Conservation (phyloP, 1,139 yeast species). For the Suhomyces coccinellae region DNA sequence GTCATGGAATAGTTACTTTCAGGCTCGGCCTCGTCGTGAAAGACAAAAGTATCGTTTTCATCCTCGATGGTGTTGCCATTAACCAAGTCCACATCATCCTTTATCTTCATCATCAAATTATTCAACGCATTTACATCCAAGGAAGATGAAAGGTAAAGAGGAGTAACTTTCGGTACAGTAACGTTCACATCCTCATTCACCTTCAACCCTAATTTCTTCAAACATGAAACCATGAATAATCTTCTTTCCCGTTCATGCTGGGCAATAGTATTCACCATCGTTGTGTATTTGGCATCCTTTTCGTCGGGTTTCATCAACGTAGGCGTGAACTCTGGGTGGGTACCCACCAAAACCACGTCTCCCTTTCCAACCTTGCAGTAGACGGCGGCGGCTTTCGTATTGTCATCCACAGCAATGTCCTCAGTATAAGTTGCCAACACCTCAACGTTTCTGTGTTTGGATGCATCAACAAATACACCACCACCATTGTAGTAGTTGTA, state of each 20-base stretch:
- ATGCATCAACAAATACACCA: conserved; percentile 76
- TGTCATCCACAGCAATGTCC: conserved; percentile 35
- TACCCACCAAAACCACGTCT: conserved; percentile 72
- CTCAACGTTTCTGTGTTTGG: conserved; percentile 56
- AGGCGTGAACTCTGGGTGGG: conserved; percentile 87
- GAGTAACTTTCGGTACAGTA: conserved; percentile 69
- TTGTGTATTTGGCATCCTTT: conserved; percentile 28
- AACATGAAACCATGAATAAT: conserved; percentile 54
- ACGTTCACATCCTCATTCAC: conserved; percentile 54
- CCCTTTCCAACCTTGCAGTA: conserved; percentile 73
- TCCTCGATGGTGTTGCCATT: conserved; percentile 49
- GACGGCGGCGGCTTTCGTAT: conserved; percentile 69
- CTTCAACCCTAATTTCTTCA: conserved; percentile 62
- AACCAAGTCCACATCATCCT: conserved; percentile 42
- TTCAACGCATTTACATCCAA: conserved; percentile 24
- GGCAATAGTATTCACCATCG: conserved; percentile 40
- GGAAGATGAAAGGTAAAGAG: conserved; percentile 49
- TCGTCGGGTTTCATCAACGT: conserved; percentile 39
- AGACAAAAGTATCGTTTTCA: conserved; percentile 52
- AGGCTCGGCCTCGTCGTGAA: conserved; percentile 35
- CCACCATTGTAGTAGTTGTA: conserved; percentile 82
- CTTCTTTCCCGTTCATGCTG: conserved; percentile 48
- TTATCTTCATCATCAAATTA: conserved; percentile 31
- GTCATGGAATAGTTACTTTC: conserved; percentile 21
- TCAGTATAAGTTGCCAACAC: conserved; percentile 69